Base-by-base conservation (phyloP, 352 stramenopile genomes). In the Peronospora belbahrii region DNA sequence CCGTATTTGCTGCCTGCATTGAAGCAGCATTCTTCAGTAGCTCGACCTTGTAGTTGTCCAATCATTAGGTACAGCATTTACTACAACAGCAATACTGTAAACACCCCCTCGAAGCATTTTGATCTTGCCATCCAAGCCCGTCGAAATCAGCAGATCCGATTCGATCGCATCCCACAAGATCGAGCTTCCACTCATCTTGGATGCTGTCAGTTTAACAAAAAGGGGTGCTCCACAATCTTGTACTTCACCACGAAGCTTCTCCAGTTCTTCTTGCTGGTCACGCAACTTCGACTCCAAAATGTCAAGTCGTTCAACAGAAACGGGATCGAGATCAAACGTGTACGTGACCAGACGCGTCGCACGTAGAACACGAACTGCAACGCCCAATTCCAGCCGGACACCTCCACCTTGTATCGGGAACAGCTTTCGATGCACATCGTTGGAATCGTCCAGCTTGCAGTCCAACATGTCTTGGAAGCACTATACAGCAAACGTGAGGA, bases 391-490 rank as follows among this genome's bases (percentile, higher is more conserved):
- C 19, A 65, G 38, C 4, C 24, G 25, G 1, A 58, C 9, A 37
- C 13, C 23, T 4, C 42, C 42, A 6, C 6, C 22, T 0, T 23
- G 36, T 2, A 56, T 22, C 2, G 17, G 0, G 4, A 10, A 7
- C 17, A 65, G 24, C 8, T 42, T 31, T 2, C 51, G 45, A n/a
- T 57, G 40, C 1, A 28, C 25, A 42, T 54, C 40, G 31, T 22
- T 31, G 0, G 24, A 39, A 8, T 27, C 18, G 15, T 40, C 27
- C 10, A 58, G 15, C n/a, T 49, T 20, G 7, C 36, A 15, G 13
- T 49, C 11, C 9, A 66, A 14, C 2, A 32, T 13, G 7, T 62
- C 51, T 23, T 44, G 37, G n/a, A 66, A 65, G 6, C 19, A 58
- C 51, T 66, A 7, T 2, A 40, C 25, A 48, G 0, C 14, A 25